Percentiles rank a stretch among this genome's conserved stretches.
Evolutionary conservation across 345 rosid genomes (phyloP).

Genomic region (Diplotaxis tenuifolia): DNA sequence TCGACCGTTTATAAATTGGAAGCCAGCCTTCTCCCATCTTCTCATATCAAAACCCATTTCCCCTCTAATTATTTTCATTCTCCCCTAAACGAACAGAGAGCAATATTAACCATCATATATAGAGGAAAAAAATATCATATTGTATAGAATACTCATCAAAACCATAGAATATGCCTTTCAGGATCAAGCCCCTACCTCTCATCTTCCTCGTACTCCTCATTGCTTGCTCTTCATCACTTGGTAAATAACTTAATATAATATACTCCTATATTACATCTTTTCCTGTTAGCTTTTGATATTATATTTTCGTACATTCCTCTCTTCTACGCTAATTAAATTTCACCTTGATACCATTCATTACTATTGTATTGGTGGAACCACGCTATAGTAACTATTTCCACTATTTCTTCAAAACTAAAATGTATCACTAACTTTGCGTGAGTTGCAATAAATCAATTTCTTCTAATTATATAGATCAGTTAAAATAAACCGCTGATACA

Average conservation of each 20-base stretch:
- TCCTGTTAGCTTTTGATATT: not conserved
- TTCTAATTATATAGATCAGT: not conserved
- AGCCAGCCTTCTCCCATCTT: slow-evolving; percentile 29
- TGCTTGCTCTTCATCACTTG: slow-evolving; percentile 34
- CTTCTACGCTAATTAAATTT: not conserved
- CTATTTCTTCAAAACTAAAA: not conserved
- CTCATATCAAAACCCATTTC: slow-evolving; percentile 15
- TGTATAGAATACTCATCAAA: not conserved
- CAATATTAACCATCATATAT: not conserved
- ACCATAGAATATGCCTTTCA: slow-evolving; percentile 41
- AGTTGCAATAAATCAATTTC: not conserved
- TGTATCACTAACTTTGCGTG: not conserved
- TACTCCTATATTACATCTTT: not conserved
- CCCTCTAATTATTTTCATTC: not conserved
- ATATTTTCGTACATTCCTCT: not conserved
- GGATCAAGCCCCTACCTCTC: slow-evolving; percentile 45
- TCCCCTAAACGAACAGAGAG: not conserved
- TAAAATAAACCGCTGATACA: slow-evolving; percentile 7
- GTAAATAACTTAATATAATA: not conserved
- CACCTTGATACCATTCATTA: not conserved
- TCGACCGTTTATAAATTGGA: slow-evolving; percentile 35
- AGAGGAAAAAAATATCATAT: not conserved
- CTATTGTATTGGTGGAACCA: not conserved
- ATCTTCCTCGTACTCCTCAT: slow-evolving; percentile 42
- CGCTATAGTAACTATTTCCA: not conserved